Conservation (phyloP, 306 rosid genomes). For the Geum urbanum region DNA sequence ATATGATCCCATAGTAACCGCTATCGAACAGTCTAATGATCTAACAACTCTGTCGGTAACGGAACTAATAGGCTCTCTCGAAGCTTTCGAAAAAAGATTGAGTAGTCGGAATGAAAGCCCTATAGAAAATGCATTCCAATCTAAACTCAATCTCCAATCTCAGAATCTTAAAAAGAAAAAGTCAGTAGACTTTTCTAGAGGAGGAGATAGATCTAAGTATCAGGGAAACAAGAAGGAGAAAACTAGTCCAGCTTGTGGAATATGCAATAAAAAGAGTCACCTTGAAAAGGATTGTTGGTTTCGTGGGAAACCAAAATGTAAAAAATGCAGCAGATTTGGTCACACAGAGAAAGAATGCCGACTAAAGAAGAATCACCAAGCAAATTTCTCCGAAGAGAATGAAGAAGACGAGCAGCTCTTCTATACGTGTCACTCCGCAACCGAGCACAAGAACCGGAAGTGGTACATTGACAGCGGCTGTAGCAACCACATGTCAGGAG, state of each 20-base stretch:
- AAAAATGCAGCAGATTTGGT: neutral
- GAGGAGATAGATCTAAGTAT: neutral
- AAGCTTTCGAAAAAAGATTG: neutral
- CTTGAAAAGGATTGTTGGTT: neutral
- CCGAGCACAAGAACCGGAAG: neutral
- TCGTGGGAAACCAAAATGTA: neutral
- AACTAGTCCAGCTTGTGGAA: neutral
- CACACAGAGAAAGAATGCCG: neutral
- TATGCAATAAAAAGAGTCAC: neutral
- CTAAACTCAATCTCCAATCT: neutral
- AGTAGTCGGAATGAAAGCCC: neutral
- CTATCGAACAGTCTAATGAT: neutral
- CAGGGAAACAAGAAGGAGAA: neutral
- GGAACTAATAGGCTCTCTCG: conserved; percentile 1
- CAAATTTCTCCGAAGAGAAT: neutral
- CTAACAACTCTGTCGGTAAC: neutral
- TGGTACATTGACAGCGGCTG: neutral
- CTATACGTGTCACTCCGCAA: neutral
- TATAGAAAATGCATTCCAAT: neutral
- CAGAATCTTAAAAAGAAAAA: neutral
- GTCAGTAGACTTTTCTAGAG: neutral
- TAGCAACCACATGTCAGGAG: neutral
- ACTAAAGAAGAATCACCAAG: neutral
- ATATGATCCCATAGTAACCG: neutral
- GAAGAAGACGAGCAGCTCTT: neutral